Conservation (phyloP, 441 rosid genomes). For the Erodium moschatum region DNA sequence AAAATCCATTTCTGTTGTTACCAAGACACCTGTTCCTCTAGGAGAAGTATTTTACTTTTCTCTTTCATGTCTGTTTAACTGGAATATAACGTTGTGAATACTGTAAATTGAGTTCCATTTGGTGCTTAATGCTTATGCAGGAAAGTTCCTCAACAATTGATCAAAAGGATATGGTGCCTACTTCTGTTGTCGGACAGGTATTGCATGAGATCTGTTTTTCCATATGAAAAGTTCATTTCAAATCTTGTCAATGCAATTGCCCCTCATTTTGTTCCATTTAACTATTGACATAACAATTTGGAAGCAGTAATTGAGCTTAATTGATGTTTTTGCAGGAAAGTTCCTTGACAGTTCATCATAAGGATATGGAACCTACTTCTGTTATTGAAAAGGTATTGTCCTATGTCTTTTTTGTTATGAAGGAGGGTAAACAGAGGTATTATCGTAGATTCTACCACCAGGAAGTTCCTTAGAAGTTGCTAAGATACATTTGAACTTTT, state of each 20-base stretch:
- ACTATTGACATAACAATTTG: background rate
- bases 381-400: conserved; percentile 13
- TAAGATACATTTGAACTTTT: too few species aligned
- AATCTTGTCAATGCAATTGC: background rate
- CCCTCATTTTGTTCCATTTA: background rate
- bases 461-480: too few species aligned
- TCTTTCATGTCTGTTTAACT: background rate
- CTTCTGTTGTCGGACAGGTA: conserved; percentile 12
- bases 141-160: background rate
- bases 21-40: conserved; percentile 11
- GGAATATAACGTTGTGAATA: too few species aligned
- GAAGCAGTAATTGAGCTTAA: background rate
- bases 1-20: conserved; percentile 17
- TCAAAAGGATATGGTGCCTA: background rate
- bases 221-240: too few species aligned
- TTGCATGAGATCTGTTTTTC: background rate
- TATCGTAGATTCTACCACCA: background rate
- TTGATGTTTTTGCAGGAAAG: conserved; percentile 17
- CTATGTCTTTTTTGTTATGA: background rate
- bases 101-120: background rate
- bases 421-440: too few species aligned
- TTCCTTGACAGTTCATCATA: background rate
- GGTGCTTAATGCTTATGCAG: conserved; percentile 10
- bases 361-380: conserved; percentile 9
- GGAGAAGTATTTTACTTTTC: conserved; percentile 19